phyloP scores from a whole-genome alignment of 257 asterid species.

The Solanum rostratum region DNA sequence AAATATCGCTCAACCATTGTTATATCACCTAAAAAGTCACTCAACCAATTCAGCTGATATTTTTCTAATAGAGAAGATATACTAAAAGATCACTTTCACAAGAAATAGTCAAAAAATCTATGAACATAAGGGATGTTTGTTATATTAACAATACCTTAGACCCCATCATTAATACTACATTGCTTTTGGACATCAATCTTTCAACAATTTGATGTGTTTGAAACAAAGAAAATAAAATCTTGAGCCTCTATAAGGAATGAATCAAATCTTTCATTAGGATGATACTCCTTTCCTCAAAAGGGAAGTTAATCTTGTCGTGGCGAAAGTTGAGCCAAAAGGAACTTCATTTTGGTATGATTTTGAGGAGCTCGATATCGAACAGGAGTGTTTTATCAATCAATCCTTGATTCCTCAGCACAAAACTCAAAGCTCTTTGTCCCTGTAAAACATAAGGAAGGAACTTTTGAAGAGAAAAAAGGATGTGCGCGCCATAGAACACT shows the following conservation, averaged over 20 bases:
- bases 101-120: neutral
- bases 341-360: slow-evolving; percentile 55
- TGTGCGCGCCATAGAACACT: neutral
- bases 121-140: neutral
- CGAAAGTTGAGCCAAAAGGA: neutral
- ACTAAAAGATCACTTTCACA: neutral
- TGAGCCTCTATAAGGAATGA: neutral
- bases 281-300: neutral
- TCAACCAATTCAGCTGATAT: neutral
- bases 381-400: slow-evolving; percentile 90
- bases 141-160: neutral
- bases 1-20: neutral
- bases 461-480: neutral
- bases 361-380: slow-evolving; percentile 86
- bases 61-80: neutral
- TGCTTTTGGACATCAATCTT: neutral
- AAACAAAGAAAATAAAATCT: neutral
- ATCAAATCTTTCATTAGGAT: neutral
- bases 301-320: neutral
- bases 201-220: neutral
- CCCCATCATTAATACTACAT: neutral
- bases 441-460: slow-evolving; percentile 13
- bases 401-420: slow-evolving; percentile 91
- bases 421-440: slow-evolving; percentile 97
- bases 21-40: neutral